phyloP scores from a whole-genome alignment of 331 rosid species.

The Phaseolus coccineus region DNA sequence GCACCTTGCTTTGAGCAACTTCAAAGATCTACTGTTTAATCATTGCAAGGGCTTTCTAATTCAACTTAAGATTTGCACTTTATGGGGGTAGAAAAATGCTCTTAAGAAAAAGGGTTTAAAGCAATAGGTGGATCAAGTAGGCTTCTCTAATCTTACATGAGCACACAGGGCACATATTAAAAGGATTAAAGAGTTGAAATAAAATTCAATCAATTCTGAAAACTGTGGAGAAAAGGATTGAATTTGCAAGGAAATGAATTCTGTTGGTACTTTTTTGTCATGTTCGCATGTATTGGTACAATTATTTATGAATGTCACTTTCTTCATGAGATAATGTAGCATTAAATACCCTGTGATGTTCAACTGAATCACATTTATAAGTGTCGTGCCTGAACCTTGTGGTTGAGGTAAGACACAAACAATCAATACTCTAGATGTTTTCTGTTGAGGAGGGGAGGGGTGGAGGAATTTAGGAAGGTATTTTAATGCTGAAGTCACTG shows the following conservation, averaged over 20 bases:
- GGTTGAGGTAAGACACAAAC: not conserved
- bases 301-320: not conserved
- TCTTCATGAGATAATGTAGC: not conserved
- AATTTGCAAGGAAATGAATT: not conserved
- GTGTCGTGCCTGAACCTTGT: not conserved
- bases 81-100: not conserved
- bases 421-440: not conserved
- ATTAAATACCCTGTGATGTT: not conserved
- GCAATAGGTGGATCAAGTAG: not conserved
- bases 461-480: not conserved
- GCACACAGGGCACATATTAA: too few relatives aligned
- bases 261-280: not conserved
- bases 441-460: not conserved
- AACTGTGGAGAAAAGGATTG: not conserved
- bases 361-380: not conserved
- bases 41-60: not conserved
- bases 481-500: not conserved
- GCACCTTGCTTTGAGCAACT: constrained; percentile 35
- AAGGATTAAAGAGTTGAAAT: not conserved
- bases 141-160: not conserved
- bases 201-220: too few relatives aligned
- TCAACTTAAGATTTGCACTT: not conserved
- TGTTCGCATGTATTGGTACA: not conserved
- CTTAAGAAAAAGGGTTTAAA: not conserved
- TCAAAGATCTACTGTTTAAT: constrained; percentile 15